Evolutionary conservation across 108 stramenopile genomes (phyloP), one percentile per base, ranked within the genome.

Genomic region (Discostella stelligeroides): DNA sequence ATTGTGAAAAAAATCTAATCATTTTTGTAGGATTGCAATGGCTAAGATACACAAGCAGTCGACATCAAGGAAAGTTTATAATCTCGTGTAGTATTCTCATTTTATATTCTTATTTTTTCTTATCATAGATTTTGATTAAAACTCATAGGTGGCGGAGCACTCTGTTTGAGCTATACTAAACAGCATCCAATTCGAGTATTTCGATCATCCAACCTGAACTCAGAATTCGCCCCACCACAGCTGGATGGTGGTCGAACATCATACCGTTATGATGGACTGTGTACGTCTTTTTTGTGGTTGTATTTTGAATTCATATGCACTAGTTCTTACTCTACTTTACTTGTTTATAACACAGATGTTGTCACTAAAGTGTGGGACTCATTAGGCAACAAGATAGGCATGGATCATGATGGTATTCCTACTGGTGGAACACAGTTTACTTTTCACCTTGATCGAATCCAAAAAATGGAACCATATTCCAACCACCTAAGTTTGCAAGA

Each of bases 261-360:
- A 12, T 80, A 80, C 51, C 38, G 79, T 56, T 80, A 80, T 57
- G 79, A 80, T 55, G 79, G 79, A 4, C 38, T 80, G 18, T 80
- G 57, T 58, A 58, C 28, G 57, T 28, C 0, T 21, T 28, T 37
- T 30, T 56, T 4, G 11, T 0, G n/a, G 38, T 28, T 34, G 37
- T 17, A 39, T 40, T 4, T 15, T 28, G 28, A 54, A 12, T 27
- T 7, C 4, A 18, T 15, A 11, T 54, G 28, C 15, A 23, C 2
- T n/a, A 25, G 18, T 20, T 58, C 18, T 40, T 15, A 0, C 14
- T 56, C 2, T 39, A 15, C 20, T 17, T 18, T 9, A 15, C 37
- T 2, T 37, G 17, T 56, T 17, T 34, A 20, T 34, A 20, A 20
- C 15, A 18, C 17, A 58, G 57, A 76, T 54, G 8, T 54, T 20